phyloP scores from a whole-genome alignment of 257 asterid genomes.

The Ajuga chamaepitys region DNA sequence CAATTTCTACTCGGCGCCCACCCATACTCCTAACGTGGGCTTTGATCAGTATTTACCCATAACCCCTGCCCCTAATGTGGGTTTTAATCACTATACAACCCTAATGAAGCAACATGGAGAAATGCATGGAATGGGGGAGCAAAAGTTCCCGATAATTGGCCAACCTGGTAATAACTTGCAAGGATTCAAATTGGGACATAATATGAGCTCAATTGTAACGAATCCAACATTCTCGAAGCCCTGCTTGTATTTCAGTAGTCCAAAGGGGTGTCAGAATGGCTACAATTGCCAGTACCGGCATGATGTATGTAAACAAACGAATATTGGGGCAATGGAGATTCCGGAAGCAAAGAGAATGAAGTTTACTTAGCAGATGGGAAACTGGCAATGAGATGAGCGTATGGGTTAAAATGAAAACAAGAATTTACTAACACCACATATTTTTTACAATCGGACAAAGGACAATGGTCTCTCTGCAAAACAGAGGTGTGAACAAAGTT shows the following conservation, averaged over 20 bases:
- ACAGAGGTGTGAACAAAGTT: too few relatives aligned
- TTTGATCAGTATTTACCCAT: conserved; percentile 14
- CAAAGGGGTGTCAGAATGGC: conserved; percentile 35
- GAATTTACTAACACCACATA: not conserved
- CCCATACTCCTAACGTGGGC: conserved; percentile 1
- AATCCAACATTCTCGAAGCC: conserved; percentile 5
- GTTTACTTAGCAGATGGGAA: not conserved
- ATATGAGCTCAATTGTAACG: not conserved
- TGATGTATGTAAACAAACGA: conserved; percentile 11
- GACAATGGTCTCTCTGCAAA: too few relatives aligned
- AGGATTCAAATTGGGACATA: conserved; percentile 14
- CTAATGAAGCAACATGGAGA: conserved; percentile 32
- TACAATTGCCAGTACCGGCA: conserved; percentile 26
- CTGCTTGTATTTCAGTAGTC: conserved; percentile 19
- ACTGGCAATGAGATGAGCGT: not conserved
- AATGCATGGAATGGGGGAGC: conserved; percentile 2
- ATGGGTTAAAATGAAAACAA: not conserved
- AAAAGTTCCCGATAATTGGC: not conserved
- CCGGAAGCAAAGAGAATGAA: conserved; percentile 24
- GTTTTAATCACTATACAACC: conserved; percentile 17
- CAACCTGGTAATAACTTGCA: conserved; percentile 14
- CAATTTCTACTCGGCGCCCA: not conserved
- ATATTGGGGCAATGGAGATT: conserved; percentile 9
- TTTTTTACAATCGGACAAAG: not conserved
- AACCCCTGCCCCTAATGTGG: conserved; percentile 14